Evolutionary conservation across 495 filamentous ascomycete genomes (phyloP).

Genomic region (Trichoderma reesei): DNA sequence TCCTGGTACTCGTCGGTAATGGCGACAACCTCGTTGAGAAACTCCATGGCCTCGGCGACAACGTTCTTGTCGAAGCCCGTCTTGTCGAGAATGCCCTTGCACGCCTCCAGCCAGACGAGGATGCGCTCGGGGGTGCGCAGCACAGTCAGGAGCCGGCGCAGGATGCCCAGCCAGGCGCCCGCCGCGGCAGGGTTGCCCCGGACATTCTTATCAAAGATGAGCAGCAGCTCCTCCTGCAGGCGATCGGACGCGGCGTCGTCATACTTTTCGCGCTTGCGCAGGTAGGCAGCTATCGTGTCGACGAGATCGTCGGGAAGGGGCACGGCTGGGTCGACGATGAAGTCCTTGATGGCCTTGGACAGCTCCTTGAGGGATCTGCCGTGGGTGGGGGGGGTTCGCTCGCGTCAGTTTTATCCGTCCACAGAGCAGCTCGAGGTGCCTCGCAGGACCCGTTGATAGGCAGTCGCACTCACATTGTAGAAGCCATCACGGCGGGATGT

Average conservation of each 20-base stretch:
- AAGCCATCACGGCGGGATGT: neutral
- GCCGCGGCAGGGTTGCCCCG: conserved; percentile 41
- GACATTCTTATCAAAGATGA: conserved; percentile 48
- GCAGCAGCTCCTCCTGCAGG: conserved; percentile 56
- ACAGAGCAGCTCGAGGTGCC: neutral
- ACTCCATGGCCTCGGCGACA: conserved; percentile 45
- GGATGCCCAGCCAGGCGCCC: conserved; percentile 50
- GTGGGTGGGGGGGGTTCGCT: neutral
- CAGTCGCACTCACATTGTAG: neutral
- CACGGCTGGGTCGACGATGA: conserved; percentile 40
- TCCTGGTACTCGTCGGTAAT: conserved; percentile 47
- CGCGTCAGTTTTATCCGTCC: neutral
- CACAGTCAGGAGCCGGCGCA: conserved; percentile 49
- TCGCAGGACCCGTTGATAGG: neutral
- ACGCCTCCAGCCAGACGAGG: conserved; percentile 58
- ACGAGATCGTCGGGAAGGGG: conserved; percentile 55
- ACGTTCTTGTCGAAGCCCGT: conserved; percentile 48
- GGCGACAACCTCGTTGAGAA: conserved; percentile 47
- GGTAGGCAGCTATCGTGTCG: conserved; percentile 48
- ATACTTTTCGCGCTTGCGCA: conserved; percentile 45
- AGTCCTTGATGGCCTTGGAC: conserved; percentile 45
- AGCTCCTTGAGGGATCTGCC: conserved; percentile 47
- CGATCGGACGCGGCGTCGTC: conserved; percentile 52
- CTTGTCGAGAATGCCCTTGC: conserved; percentile 45
- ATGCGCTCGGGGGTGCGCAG: conserved; percentile 43